Conservation (phyloP, 306 rosid species). For the Luffa aegyptiaca region DNA sequence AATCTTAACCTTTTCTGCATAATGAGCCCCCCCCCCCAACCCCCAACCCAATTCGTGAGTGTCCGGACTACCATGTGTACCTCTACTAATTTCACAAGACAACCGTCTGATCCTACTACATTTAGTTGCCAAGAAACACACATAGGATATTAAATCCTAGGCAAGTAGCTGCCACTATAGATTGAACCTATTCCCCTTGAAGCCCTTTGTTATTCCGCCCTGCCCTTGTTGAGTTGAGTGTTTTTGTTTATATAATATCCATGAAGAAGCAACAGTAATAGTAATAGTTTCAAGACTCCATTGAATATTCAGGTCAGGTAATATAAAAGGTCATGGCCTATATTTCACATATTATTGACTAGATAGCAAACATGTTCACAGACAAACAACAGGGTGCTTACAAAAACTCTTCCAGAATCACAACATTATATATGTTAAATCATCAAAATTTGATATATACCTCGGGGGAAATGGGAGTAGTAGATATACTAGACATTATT, state of each 20-base stretch:
- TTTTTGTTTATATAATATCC: neutral
- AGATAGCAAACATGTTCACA: neutral
- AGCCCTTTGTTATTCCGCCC: no score
- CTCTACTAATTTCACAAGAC: no score
- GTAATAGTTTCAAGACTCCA: neutral
- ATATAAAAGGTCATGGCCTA: neutral
- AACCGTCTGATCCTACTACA: no score
- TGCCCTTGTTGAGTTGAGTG: neutral
- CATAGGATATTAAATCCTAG: no score
- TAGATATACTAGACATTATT: neutral
- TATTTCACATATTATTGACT: neutral
- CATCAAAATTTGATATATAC: slow-evolving; percentile 9
- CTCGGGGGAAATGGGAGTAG: slow-evolving; percentile 1
- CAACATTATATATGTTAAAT: neutral
- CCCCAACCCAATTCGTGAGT: no score
- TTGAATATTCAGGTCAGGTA: neutral
- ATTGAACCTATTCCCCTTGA: no score
- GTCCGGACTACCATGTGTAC: no score
- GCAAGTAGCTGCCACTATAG: no score
- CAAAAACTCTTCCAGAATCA: neutral
- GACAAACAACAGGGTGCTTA: neutral
- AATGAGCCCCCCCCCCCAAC: neutral
- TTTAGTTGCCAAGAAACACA: no score
- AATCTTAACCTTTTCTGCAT: neutral
- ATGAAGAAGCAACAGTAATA: neutral